phyloP scores from a whole-genome alignment of 148 eudicot genomes.

The Rhododendron griersonianum region DNA sequence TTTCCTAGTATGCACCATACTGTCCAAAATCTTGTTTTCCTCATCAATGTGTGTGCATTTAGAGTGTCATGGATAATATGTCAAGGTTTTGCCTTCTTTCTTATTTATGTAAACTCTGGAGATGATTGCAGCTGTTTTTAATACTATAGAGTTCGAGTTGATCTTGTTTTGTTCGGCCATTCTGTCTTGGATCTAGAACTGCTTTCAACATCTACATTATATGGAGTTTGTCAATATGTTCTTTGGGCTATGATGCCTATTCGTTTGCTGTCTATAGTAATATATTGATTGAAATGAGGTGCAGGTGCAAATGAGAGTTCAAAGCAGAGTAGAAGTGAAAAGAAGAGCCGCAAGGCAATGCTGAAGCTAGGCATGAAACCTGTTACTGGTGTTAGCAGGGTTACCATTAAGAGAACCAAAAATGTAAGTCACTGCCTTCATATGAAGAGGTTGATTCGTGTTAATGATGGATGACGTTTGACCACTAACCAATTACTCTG shows the following conservation, averaged over 20 bases:
- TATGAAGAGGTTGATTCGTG: background rate
- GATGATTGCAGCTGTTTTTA: background rate
- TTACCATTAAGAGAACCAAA: conserved; percentile 85
- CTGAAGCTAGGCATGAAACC: conserved; percentile 92
- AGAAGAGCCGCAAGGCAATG: conserved; percentile 95
- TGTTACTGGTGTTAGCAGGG: conserved; percentile 75
- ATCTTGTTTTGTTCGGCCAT: background rate
- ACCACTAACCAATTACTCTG: background rate
- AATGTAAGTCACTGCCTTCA: conserved; percentile 34
- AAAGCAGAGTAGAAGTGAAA: conserved; percentile 91
- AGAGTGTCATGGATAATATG: background rate
- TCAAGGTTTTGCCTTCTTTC: background rate
- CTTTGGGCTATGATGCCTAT: background rate
- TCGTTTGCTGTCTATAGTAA: background rate
- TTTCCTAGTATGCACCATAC: background rate
- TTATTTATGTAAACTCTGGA: background rate
- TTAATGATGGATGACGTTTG: background rate
- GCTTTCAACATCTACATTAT: background rate
- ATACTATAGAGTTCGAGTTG: background rate
- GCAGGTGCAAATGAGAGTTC: conserved; percentile 56
- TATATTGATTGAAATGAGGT: background rate
- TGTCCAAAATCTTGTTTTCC: background rate
- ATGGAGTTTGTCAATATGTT: background rate
- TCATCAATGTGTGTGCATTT: background rate
- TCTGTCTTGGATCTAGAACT: background rate